A percentile compares a stretch with the other conserved stretches of the same genome.
Conservation (phyloP, 139 green algal species). For the Chlamydomonas sphaeroides region DNA sequence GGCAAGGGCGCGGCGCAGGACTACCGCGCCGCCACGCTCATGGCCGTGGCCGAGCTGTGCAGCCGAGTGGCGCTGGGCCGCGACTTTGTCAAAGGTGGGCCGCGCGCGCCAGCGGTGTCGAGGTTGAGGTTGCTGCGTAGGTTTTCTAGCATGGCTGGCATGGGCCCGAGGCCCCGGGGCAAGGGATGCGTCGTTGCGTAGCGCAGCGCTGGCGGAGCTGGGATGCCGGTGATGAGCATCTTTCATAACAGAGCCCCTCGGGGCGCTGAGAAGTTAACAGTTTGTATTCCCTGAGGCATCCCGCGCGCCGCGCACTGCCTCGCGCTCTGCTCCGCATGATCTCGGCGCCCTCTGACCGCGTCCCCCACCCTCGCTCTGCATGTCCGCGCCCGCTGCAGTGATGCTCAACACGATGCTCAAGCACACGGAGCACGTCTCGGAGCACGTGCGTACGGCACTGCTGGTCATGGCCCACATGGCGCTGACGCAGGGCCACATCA, state of each 20-base stretch:
- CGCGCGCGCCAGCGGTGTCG: no score
- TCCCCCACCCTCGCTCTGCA: background rate
- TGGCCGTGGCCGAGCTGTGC: constrained; percentile 80
- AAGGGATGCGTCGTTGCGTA: no score
- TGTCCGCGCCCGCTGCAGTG: constrained; percentile 44
- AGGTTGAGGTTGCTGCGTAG: no score
- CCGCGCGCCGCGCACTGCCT: no score
- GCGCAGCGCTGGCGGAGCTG: no score
- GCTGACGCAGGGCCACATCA: constrained; percentile 66
- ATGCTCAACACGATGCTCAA: constrained; percentile 57
- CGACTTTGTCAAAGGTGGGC: constrained; percentile 61
- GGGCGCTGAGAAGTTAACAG: constrained; percentile 53
- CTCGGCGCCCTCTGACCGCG: background rate
- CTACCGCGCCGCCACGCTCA: constrained; percentile 76
- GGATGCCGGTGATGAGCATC: constrained; percentile 54
- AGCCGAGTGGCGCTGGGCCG: constrained; percentile 57
- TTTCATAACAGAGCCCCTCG: background rate
- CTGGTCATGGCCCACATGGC: constrained; percentile 74
- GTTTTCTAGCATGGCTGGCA: no score
- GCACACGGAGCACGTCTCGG: constrained; percentile 37
- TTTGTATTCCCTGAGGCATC: constrained; percentile 90
- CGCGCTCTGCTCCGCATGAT: background rate
- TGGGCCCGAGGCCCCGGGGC: no score
- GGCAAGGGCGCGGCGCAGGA: constrained; percentile 51
- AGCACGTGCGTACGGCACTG: constrained; percentile 49